A percentile compares a stretch with the other conserved stretches of the same genome.
Evolutionary conservation across 129 eudicot genomes (phyloP).

Genomic region (Silybum marianum): DNA sequence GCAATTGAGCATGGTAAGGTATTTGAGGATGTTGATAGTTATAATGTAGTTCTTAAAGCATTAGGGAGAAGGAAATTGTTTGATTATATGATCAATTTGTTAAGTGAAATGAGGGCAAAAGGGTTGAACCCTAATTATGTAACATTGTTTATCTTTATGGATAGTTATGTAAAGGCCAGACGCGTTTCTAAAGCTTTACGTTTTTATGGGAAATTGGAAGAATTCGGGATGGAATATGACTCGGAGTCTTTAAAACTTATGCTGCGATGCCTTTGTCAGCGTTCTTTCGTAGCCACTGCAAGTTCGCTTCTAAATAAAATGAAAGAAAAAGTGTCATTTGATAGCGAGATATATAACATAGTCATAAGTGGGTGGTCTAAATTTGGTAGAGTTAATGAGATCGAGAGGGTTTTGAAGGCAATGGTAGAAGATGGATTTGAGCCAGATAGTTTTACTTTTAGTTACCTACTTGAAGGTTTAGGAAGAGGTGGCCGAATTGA

Average conservation of each 20-base stretch:
- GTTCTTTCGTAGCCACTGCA: slow-evolving; percentile 55
- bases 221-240: slow-evolving; percentile 56
- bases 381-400: slow-evolving; percentile 61
- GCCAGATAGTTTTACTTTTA: slow-evolving; percentile 60
- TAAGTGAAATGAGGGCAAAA: slow-evolving; percentile 48
- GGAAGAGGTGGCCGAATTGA: slow-evolving; percentile 74
- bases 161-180: slow-evolving; percentile 62
- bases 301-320: slow-evolving; percentile 45
- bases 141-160: slow-evolving; percentile 64
- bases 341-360: slow-evolving; percentile 44
- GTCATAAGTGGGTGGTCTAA: slow-evolving; percentile 74
- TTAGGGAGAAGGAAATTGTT: slow-evolving; percentile 81
- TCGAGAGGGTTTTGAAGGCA: slow-evolving; percentile 57
- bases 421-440: slow-evolving; percentile 82
- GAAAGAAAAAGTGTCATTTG: slow-evolving; percentile 52
- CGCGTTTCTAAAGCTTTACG: slow-evolving; percentile 55
- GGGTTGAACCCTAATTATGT: slow-evolving; percentile 52
- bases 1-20: slow-evolving; percentile 45
- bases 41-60: slow-evolving; percentile 59
- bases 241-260: slow-evolving; percentile 59
- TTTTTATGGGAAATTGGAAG: slow-evolving; percentile 60
- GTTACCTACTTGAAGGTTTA: slow-evolving; percentile 68
- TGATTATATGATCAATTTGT: slow-evolving; percentile 48
- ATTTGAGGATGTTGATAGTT: slow-evolving; percentile 32
- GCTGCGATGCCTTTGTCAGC: slow-evolving; percentile 57